phyloP scores from a whole-genome alignment of 1,284 basidiomycete genomes.

The Phenoliferia sp. region DNA sequence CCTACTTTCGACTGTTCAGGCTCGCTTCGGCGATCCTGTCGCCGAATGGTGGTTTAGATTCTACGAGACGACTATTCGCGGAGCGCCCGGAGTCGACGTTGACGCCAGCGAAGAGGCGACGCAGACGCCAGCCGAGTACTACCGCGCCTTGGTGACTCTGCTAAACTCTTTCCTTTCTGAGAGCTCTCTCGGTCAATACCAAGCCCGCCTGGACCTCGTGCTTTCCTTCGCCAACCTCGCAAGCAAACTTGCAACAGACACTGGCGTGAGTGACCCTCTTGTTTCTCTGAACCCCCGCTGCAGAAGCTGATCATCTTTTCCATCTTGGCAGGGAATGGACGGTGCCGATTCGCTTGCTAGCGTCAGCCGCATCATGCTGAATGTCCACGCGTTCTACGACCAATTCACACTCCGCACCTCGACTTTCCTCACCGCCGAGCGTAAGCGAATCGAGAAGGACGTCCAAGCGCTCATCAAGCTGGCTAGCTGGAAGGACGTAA shows the following conservation, averaged over 20 bases:
- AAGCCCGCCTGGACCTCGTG: slow-evolving; percentile 64
- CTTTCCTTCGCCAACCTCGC: slow-evolving; percentile 55
- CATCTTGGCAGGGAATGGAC: slow-evolving; percentile 15
- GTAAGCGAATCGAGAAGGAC: slow-evolving; percentile 68
- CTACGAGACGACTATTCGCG: slow-evolving; percentile 72
- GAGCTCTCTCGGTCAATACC: slow-evolving; percentile 80
- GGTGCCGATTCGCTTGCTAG: slow-evolving; percentile 42
- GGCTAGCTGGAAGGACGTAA: slow-evolving; percentile 97
- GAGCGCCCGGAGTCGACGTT: slow-evolving; percentile 45
- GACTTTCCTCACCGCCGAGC: slow-evolving; percentile 56
- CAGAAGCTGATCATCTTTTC: slow-evolving; percentile 22
- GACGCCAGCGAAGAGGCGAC: slow-evolving; percentile 5
- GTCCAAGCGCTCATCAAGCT: slow-evolving; percentile 83
- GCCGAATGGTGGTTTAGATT: slow-evolving; percentile 88
- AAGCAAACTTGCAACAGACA: slow-evolving; percentile 5
- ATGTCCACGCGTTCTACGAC: slow-evolving; percentile 61
- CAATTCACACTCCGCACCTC: slow-evolving; percentile 58
- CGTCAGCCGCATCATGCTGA: slow-evolving; percentile 60
- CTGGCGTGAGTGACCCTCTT: slow-evolving; percentile 45
- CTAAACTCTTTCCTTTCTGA: slow-evolving; percentile 73
- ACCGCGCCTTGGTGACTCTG: slow-evolving; percentile 67
- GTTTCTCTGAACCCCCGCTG: slow-evolving; percentile 23
- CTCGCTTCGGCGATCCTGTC: slow-evolving; percentile 57
- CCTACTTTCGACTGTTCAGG: slow-evolving; percentile 68
- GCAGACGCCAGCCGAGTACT: slow-evolving; percentile 51